phyloP scores from a whole-genome alignment of 768 basidiomycete genomes.

The Kwoniella sp. region DNA sequence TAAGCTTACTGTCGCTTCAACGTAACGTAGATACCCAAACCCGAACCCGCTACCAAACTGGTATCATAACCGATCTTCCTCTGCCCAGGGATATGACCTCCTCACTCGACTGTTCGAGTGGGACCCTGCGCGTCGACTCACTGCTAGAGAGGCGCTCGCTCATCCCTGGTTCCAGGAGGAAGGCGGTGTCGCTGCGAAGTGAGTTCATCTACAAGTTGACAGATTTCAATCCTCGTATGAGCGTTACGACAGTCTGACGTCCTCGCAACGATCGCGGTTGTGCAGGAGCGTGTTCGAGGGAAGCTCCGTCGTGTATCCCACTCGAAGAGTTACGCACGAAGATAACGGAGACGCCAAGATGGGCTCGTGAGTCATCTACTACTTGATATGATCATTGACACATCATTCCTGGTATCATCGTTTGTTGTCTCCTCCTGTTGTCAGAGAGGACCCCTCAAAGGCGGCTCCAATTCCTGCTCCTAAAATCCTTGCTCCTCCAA shows the following conservation, averaged over 20 bases:
- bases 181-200: slow-evolving; percentile 83
- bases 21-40: slow-evolving; percentile 62
- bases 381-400: too few species aligned
- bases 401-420: too few species aligned
- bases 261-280: not conserved
- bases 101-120: slow-evolving; percentile 84
- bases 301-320: slow-evolving; percentile 71
- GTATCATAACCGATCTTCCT: slow-evolving; percentile 60
- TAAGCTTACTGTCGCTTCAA: not conserved
- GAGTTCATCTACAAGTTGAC: too few species aligned
- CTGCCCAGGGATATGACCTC: slow-evolving; percentile 71
- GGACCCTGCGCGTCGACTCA: slow-evolving; percentile 84
- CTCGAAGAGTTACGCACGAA: slow-evolving; percentile 86
- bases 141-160: slow-evolving; percentile 74
- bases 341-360: slow-evolving; percentile 62
- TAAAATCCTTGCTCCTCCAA: too few species aligned
- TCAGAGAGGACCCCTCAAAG: too few species aligned
- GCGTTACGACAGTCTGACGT: too few species aligned
- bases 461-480: too few species aligned
- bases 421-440: too few species aligned
- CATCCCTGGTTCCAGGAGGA: slow-evolving; percentile 95
- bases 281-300: slow-evolving; percentile 71
- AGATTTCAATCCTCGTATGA: too few species aligned
- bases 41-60: slow-evolving; percentile 66
- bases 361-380: slow-evolving; percentile 53